phyloP scores from a whole-genome alignment of 1,284 basidiomycete species.

The Pseudomicrostroma phylloplanum region DNA sequence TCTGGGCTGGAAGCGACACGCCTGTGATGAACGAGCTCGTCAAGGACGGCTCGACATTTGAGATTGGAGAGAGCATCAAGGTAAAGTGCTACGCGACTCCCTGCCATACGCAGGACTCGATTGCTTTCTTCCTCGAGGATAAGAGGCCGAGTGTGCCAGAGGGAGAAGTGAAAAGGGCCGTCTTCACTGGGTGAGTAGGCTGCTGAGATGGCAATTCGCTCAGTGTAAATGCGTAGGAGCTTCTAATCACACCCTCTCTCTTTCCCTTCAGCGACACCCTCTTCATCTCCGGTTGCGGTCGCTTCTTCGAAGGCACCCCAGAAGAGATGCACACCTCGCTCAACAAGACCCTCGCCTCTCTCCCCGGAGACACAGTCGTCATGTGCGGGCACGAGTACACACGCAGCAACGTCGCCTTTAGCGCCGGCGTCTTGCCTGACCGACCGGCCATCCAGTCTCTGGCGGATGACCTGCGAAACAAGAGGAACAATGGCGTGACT shows the following conservation, averaged over 20 bases:
- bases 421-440: slow-evolving; percentile 59
- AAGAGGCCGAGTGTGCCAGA: slow-evolving; percentile 20
- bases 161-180: slow-evolving; percentile 59
- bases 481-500: slow-evolving; percentile 57
- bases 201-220: neutral
- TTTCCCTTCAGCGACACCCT: slow-evolving; percentile 67
- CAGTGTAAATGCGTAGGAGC: neutral
- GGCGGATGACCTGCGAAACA: slow-evolving; percentile 19
- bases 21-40: slow-evolving; percentile 67
- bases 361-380: slow-evolving; percentile 75
- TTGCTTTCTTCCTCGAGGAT: slow-evolving; percentile 75
- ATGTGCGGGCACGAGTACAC: slow-evolving; percentile 72
- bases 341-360: slow-evolving; percentile 60
- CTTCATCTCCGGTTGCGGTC: slow-evolving; percentile 86
- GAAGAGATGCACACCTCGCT: slow-evolving; percentile 81
- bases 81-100: slow-evolving; percentile 66
- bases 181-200: slow-evolving; percentile 71
- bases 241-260: neutral
- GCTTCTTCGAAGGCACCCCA: slow-evolving; percentile 88
- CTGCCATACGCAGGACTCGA: slow-evolving; percentile 93
- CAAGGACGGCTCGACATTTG: slow-evolving; percentile 44
- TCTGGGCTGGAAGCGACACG: slow-evolving; percentile 76
- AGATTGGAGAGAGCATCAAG: slow-evolving; percentile 17
- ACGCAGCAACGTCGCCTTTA: slow-evolving; percentile 47
- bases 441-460: slow-evolving; percentile 61